Percentiles rank a stretch among this genome's conserved stretches.
Conservation (phyloP, 2,329 filamentous ascomycete species). For the Knoxdaviesia proteae region DNA sequence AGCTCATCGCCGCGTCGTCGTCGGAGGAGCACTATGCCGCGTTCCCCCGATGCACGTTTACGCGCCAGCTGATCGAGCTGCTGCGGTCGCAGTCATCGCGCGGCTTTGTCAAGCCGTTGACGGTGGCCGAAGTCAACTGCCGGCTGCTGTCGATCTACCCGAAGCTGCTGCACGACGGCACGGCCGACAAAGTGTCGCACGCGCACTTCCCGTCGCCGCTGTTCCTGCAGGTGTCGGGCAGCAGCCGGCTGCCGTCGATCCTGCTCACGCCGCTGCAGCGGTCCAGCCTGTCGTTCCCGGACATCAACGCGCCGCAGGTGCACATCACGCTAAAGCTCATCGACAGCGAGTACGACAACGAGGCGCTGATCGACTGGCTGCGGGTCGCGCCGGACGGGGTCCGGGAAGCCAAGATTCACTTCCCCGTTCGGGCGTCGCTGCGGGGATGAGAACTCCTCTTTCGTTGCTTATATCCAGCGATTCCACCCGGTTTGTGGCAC, state of each 20-base stretch:
- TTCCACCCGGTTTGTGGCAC: no score
- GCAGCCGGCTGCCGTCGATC: slow-evolving; percentile 32
- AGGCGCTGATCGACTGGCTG: slow-evolving; percentile 37
- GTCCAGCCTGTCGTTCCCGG: slow-evolving; percentile 17
- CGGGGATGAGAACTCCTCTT: slow-evolving; percentile 1
- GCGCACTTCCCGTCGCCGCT: slow-evolving; percentile 31
- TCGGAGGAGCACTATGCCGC: slow-evolving; percentile 27
- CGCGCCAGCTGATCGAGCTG: slow-evolving; percentile 25
- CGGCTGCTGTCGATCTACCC: slow-evolving; percentile 29
- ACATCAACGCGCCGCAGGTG: slow-evolving; percentile 24
- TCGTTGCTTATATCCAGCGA: no score
- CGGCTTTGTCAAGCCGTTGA: slow-evolving; percentile 19
- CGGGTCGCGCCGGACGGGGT: slow-evolving; percentile 36
- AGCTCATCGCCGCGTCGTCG: slow-evolving; percentile 32
- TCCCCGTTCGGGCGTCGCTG: slow-evolving; percentile 16
- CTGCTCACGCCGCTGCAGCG: slow-evolving; percentile 29
- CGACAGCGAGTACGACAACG: slow-evolving; percentile 28
- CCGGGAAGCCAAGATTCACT: slow-evolving; percentile 32
- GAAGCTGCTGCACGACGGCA: slow-evolving; percentile 27
- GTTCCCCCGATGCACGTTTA: slow-evolving; percentile 30
- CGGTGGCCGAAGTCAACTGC: slow-evolving; percentile 32
- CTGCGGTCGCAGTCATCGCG: slow-evolving; percentile 25
- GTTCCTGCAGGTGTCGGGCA: slow-evolving; percentile 33
- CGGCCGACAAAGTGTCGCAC: slow-evolving; percentile 23
- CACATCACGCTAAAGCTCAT: slow-evolving; percentile 28